Evolutionary conservation across 148 eudicot genomes (phyloP).

Genomic region (Arctostaphylos glauca): DNA sequence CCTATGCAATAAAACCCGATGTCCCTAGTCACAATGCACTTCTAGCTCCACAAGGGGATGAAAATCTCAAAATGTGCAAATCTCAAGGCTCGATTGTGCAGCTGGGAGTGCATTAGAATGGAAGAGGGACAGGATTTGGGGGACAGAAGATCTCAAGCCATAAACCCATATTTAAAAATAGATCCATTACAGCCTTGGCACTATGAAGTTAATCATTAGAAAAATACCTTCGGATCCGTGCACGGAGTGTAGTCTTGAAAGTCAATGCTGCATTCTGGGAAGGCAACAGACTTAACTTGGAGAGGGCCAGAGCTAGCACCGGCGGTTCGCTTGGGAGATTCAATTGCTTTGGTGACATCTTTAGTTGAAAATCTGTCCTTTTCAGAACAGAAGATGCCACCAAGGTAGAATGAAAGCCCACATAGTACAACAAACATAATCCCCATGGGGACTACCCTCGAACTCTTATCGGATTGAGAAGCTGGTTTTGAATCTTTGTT

Average conservation of each 20-base stretch:
- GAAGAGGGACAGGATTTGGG: not conserved
- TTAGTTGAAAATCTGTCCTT: constrained; percentile 37
- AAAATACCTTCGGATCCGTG: constrained; percentile 79
- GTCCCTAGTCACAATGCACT: not conserved
- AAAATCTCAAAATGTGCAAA: too few relatives aligned
- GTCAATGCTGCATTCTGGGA: constrained; percentile 61
- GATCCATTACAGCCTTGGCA: not conserved
- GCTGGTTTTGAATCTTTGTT: constrained; percentile 68
- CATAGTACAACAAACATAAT: constrained; percentile 58
- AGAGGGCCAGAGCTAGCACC: constrained; percentile 32
- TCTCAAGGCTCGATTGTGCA: not conserved
- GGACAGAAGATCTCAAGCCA: not conserved
- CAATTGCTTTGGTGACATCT: constrained; percentile 29
- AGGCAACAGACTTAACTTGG: constrained; percentile 47
- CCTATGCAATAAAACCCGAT: not conserved
- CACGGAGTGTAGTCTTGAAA: constrained; percentile 88
- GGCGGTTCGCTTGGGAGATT: constrained; percentile 19
- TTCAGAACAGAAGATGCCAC: constrained; percentile 65
- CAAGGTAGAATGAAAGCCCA: constrained; percentile 86
- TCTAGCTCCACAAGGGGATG: not conserved
- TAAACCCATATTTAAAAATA: not conserved
- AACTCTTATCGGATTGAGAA: constrained; percentile 49
- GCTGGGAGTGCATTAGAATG: not conserved
- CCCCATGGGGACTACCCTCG: constrained; percentile 51
- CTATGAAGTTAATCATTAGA: not conserved